phyloP scores from a whole-genome alignment of 108 stramenopile genomes.

The Pseudonitzschia multiseries region DNA sequence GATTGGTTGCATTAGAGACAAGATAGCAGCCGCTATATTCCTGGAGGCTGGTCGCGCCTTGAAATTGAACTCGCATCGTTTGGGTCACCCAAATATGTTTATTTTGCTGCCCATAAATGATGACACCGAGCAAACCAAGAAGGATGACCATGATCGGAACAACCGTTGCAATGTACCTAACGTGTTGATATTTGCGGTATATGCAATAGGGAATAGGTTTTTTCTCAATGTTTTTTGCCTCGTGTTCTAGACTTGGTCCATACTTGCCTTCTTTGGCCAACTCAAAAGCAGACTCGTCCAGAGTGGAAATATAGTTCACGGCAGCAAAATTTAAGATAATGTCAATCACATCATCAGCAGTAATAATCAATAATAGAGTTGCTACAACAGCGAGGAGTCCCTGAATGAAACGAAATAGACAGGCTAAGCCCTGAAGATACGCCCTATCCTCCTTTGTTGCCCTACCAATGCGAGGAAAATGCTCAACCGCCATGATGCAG shows the following conservation, averaged over 20 bases:
- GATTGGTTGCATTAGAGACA: too few relatives aligned
- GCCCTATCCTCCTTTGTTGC: background rate
- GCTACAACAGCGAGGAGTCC: background rate
- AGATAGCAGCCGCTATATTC: background rate
- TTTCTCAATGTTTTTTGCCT: background rate
- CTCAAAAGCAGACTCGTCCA: constrained; percentile 19
- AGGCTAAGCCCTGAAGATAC: background rate
- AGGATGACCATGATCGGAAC: background rate
- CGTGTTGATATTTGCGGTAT: constrained; percentile 8
- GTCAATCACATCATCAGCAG: background rate
- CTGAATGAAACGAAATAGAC: background rate
- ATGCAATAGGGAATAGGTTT: constrained; percentile 3
- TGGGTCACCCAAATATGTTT: background rate
- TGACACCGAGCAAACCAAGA: background rate
- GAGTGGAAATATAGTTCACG: constrained; percentile 10
- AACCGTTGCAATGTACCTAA: background rate
- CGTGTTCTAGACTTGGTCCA: background rate
- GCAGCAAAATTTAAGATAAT: constrained; percentile 29
- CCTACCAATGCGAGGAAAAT: background rate
- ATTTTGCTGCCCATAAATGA: background rate
- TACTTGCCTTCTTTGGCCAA: background rate
- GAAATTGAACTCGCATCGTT: constrained; percentile 13
- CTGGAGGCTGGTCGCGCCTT: background rate
- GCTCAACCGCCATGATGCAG: background rate
- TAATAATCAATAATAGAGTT: constrained; percentile 15